Evolutionary conservation across 1,284 basidiomycete genomes (phyloP).

Genomic region (Spongispora temasekensis): DNA sequence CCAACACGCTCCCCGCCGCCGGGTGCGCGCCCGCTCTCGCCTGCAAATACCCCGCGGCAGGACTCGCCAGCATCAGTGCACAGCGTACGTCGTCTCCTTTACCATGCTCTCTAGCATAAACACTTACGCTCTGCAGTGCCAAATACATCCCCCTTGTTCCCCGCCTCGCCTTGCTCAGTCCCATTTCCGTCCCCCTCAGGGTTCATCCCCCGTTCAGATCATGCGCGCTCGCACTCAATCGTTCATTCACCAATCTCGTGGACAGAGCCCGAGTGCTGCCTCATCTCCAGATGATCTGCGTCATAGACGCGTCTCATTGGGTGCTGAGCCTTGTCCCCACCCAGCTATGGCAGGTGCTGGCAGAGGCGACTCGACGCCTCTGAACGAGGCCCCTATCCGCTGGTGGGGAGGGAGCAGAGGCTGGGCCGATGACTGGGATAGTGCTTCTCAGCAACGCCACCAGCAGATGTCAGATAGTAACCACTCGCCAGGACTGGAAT

Average conservation of each 20-base stretch:
- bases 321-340: neutral
- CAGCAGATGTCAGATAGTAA: too few relatives aligned
- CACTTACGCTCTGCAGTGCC: conserved; percentile 9
- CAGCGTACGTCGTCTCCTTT: conserved; percentile 12
- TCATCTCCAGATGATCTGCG: conserved; percentile 5
- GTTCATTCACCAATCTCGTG: conserved; percentile 20
- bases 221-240: conserved; percentile 18
- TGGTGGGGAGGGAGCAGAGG: conserved; percentile 23
- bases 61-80: conserved; percentile 13
- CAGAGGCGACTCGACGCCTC: conserved; percentile 12
- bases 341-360: neutral
- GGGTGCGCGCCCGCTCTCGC: conserved; percentile 7
- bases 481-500: neutral
- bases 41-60: conserved; percentile 4
- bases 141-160: conserved; percentile 3
- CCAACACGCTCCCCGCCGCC: conserved; percentile 8
- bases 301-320: conserved; percentile 13
- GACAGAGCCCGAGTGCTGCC: neutral
- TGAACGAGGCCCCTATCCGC: conserved; percentile 19
- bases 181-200: conserved; percentile 5
- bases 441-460: neutral
- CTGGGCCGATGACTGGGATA: conserved; percentile 26
- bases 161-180: conserved; percentile 6
- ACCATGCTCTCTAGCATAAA: neutral
- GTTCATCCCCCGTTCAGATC: conserved; percentile 10